Base-by-base conservation (phyloP, 2,329 filamentous ascomycete genomes). In the Juglanconis sp. region DNA sequence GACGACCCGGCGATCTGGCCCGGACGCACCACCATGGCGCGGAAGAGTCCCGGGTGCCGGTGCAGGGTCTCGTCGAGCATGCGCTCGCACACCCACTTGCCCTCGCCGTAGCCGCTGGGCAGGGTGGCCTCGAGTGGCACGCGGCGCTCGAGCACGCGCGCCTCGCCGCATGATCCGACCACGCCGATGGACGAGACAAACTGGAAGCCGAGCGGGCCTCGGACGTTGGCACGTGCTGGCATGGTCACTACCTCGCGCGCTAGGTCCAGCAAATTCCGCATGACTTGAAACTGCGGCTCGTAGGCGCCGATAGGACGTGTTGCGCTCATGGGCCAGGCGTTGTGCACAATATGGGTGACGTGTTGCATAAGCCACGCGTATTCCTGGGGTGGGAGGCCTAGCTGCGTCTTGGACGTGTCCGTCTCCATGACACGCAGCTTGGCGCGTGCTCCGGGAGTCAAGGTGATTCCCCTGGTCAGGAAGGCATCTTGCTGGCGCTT, bases 1-100 rank as follows among this genome's bases (percentile, higher is more conserved):
- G 65, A 75, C 0, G 77, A 80, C 0, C 83, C 83, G 1, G 82
- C 73, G 46, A 86, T 80, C 66, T 86, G 83, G 0, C 79, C 83
- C 0, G 77, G 70, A 0, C 82, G 74, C 0, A 80, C 76, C 0
- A 68, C 69, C 70, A 75, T 77, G 0, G 77, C 62, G 15, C 73
- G 74, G 70, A 83, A 81, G 1, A 62, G 69, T 0, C 70, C 60
- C 0, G 76, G 75, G 62, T 78, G 68, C 17, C 69, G 67, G 57
- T 77, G 75, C 3, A 83, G 67, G 0, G 81, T 83, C 53, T 74
- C 68, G 53, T 79, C 74, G 0, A 85, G 73, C 68, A 83, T 79
- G 3, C 70, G 68, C 64, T 85, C 81, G 66, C 80, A 83, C 0
- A 73, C 73, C 44, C 66, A 78, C 63, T 85, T 85, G 4, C 78